Base-by-base conservation (phyloP, 345 rosid genomes). In the Eucalyptus dawsonii region DNA sequence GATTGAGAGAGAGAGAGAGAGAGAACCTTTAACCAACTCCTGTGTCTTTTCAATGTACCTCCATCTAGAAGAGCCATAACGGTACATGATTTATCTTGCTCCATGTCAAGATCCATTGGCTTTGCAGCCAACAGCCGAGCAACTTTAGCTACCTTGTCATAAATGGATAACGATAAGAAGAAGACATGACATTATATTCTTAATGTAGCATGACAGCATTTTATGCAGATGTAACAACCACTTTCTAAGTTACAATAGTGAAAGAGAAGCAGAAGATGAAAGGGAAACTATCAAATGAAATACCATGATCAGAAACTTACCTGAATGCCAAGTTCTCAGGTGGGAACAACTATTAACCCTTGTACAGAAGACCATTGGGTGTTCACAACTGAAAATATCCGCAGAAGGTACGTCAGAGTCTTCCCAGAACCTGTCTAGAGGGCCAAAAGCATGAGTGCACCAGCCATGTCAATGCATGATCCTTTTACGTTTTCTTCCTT, bases 31-130 rank as follows among this genome's bases (percentile, higher is more conserved):
- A 96, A 91, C 99, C 99, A 97, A 94, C 95, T 96, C 92, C 92
- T 96, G 49, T 97, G 99, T 90, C 99, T 95, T 93, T 90, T 92
- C 90, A 97, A 91, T 94, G 92, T 94, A 60, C 97, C 97, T 90
- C 99, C 99, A 89, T 97, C 99, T 89, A 97, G 91, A 88, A 97
- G 98, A 51, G 99, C 97, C 99, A 95, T 97, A 69, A 97, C 94
- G 4, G 97, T 92, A 89, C 93, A 96, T 27, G 93, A 90, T 88
- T 95, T 96, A 90, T 91, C 93, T 40, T 72, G 83, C 76, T 93
- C 94, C 89, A 88, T 42, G 34, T 91, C 92, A 88, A 62, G 80
- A 49, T 92, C 94, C 83, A 44, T 87, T 2, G 95, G 93, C 92
- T 94, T 97, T 40, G 96, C 94, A 90, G 98, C 99, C 92, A 97